phyloP scores from a whole-genome alignment of 495 filamentous ascomycete genomes.

The Penicillium arizonense region DNA sequence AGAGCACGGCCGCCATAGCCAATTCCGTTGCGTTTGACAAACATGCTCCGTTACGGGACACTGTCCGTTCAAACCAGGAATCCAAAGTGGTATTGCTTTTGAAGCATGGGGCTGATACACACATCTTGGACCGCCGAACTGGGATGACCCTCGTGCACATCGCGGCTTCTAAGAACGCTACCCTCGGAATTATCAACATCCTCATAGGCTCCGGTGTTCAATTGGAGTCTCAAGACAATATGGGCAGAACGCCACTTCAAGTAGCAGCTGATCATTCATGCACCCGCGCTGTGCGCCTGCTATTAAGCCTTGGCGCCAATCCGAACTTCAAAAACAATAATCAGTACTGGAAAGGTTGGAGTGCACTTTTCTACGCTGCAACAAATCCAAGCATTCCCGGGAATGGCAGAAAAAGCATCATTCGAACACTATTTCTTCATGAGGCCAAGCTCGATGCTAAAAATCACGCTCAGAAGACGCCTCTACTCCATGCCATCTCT shows the following conservation, averaged over 20 bases:
- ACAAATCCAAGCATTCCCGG: neutral
- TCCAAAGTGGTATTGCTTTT: constrained; percentile 5
- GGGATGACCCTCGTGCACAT: constrained; percentile 2
- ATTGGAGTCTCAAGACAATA: constrained; percentile 2
- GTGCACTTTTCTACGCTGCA: constrained; percentile 6
- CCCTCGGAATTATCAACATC: neutral
- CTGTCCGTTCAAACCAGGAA: constrained; percentile 2
- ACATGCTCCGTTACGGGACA: neutral
- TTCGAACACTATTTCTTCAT: neutral
- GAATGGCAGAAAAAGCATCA: neutral
- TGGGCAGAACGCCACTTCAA: constrained; percentile 6
- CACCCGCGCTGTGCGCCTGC: neutral
- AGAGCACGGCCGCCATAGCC: neutral
- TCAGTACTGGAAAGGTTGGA: constrained; percentile 2
- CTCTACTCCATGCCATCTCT: neutral
- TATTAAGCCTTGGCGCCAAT: constrained; percentile 1
- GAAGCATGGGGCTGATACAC: constrained; percentile 1
- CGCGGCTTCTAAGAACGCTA: constrained; percentile 3
- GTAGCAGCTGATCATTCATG: constrained; percentile 5
- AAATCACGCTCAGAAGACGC: neutral
- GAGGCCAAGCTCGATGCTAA: neutral
- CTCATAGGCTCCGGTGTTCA: constrained; percentile 1
- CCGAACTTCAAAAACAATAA: constrained; percentile 1
- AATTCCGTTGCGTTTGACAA: constrained; percentile 3
- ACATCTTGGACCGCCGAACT: neutral